These are phyloP conservation scores for Fragaria vesca DNA, from an alignment of 306 rosid genomes.

Conservation along the genomic window DNA sequence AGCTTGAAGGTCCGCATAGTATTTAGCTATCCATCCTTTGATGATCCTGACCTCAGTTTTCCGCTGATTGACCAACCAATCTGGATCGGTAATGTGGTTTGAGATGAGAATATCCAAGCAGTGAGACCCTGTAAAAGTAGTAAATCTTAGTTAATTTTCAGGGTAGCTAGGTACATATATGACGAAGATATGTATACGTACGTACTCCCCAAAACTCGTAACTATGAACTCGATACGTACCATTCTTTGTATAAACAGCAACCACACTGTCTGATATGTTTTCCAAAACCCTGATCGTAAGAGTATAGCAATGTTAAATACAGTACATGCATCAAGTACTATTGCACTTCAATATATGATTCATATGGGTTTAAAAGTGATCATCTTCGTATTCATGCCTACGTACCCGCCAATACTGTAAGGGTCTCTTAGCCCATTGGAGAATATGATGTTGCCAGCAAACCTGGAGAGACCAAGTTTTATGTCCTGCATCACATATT, in stretches of 20 bases:
- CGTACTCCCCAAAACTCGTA: neutral
- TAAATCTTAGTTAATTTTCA: neutral
- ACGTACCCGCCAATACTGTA: slow-evolving; percentile 71
- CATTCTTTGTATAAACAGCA: slow-evolving; percentile 46
- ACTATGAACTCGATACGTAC: slow-evolving; percentile 24
- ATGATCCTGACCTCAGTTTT: slow-evolving; percentile 26
- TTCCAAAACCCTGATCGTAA: slow-evolving; percentile 49
- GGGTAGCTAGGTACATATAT: neutral
- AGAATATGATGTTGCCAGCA: slow-evolving; percentile 78
- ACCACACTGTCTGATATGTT: slow-evolving; percentile 52
- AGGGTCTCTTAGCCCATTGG: slow-evolving; percentile 75
- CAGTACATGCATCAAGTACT: neutral
- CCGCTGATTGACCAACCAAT: slow-evolving; percentile 34
- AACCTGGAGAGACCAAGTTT: slow-evolving; percentile 49
- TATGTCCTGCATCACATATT: slow-evolving; percentile 40
- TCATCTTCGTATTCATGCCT: neutral
- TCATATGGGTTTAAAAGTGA: neutral
- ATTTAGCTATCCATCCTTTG: slow-evolving; percentile 29
- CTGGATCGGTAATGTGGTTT: slow-evolving; percentile 20
- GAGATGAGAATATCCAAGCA: slow-evolving; percentile 31
- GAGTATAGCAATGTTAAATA: neutral
- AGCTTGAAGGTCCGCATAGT: slow-evolving; percentile 26
- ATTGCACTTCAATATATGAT: neutral
- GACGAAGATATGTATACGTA: neutral
- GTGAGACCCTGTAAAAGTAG: slow-evolving; percentile 33